Evolutionary conservation across 2,329 filamentous ascomycete species (phyloP), one percentile per base, ranked within the genome.

Genomic region (Colletotrichum chrysophilum): DNA sequence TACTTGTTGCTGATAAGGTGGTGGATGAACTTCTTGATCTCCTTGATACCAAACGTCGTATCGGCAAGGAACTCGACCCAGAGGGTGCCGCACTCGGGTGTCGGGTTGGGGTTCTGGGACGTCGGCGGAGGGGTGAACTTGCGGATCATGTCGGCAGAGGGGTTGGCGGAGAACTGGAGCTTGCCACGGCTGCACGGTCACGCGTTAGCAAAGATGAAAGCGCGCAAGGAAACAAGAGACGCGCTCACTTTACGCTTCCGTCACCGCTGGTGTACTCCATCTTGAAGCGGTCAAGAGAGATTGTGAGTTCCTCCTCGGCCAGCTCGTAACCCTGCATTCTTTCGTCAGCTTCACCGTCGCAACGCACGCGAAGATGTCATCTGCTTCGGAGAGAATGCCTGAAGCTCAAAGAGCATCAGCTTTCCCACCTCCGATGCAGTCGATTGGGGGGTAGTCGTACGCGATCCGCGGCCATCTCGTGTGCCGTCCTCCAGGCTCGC

Each of bases 401-500:
- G 24, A 34, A 62, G 56, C 18, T 43, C 13, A 28, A 43, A 10
- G 6, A 14, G 9, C 38, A 64, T 21, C 7, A 10, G 24, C 12
- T 5, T 24, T 21, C n/a, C 9, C n/a, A 7, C 28, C 14, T 6
- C n/a, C 38, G 9, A 34, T 36, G 34, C 6, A 34, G 18, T 61
- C 10, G 18, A 52, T 52, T n/a, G 26, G 12, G 66, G 66, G 43
- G 43, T 18, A n/a, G 58, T 81, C 94, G 81, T 91, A 98, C 96
- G 84, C 96, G 89, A 85, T 98, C 97, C 77, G 91, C 89, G 80
- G 97, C 94, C 96, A 99, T 98, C 89, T 99, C 95, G 85, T 98
- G 95, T 65, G 96, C 93, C 10, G 97, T 99, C 86, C 93, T 93
- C 92, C 95, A 97, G 80, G 96, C 95, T 85, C 96, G 94, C 96